Base-by-base conservation (phyloP, 805 yeast species). In the Barnettozyma pratensis region DNA sequence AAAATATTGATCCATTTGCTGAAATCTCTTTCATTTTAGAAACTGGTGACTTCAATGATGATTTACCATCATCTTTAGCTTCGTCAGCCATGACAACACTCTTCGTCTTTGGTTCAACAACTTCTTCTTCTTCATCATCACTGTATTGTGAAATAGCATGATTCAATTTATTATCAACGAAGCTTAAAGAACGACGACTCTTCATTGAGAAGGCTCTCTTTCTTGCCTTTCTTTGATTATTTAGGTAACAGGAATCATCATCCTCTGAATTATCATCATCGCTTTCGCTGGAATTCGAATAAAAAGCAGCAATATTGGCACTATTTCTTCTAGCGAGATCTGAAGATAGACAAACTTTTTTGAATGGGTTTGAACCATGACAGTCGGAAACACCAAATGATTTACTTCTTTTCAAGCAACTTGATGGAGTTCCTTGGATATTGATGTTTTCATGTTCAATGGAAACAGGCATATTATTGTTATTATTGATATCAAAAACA, bases 131-230 rank as follows among this genome's bases (percentile, higher is more conserved):
- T 7, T 61, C 64, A 25, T 51, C 53, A 44, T 61, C 65, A 39
- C 62, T 59, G 53, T 61, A 61, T 39, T 61, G 57, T 5, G 65
- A 59, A 3, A 61, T 54, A 26, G 65, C 65, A 38, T 46, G 35
- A 42, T 45, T 55, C 45, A 61, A 44, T 25, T 47, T 51, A 25
- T 53, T 46, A 28, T 58, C 59, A 14, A 37, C 52, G 38, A 55
- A 47, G 14, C 59, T 53, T 11, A 52, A 30, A 4, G 63, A 54
- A 14, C 56, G 54, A 32, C 46, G 50, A 28, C 49, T 39, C 50
- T 55, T 57, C 38, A 59, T 39, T 2, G 60, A 57, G 32, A 31
- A 49, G 6, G 62, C 62, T 48, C 64, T 56, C 50, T 55, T 57
- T 50, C 55, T 55, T 9, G 65, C 65, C 19, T 54, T 54, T 44